Evolutionary conservation across 1,139 yeast species (phyloP), one percentile per base, ranked within the genome.

Genomic region (Pichia sp.): DNA sequence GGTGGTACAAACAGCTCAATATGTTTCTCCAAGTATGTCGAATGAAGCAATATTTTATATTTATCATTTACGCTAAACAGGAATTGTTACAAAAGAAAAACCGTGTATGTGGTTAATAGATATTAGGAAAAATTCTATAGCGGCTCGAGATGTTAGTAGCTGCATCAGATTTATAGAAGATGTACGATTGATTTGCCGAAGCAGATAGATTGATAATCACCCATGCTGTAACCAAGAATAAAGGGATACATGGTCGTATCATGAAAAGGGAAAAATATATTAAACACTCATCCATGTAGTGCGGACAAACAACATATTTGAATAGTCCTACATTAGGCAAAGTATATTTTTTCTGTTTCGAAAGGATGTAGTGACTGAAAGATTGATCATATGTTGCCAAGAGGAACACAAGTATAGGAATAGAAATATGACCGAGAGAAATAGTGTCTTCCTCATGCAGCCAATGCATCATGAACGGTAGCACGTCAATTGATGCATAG

Each of bases 1-100:
- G 99, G 99, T 8, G 99, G 99, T 13, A 90, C 95, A 7, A 95
- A 95, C 70, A 86, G 95, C 13, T 79, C 95, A 1, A 61, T 89
- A 13, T 74, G 76, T 57, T 81, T 81, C 65, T 75, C 72, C 53
- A 61, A 56, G 36, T 65, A 56, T 44, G 29, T 15, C 4, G 1
- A 41, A 34, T 41, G 11, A 42, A 16, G 19, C n/a, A 26, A 23
- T 13, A 29, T 31, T 11, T 23, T 29, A 5, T 42, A 42, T 42
- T 6, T 42, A 42, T 42, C 7, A 29, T 8, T 6, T 19, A 13
- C n/a, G 13, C 13, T 36, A 36, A 36, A 36, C 40, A 11, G 15
- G 4, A 36, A 36, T 36, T 13, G n/a, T 4, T 10, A 36, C 15
- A 5, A 11, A 15, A 5, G 15, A 34, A 26, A 34, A 23, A 32